Percentiles rank a stretch among this genome's conserved stretches.
Conservation (phyloP, 495 filamentous ascomycete genomes). For the Aspergillus avenaceus region DNA sequence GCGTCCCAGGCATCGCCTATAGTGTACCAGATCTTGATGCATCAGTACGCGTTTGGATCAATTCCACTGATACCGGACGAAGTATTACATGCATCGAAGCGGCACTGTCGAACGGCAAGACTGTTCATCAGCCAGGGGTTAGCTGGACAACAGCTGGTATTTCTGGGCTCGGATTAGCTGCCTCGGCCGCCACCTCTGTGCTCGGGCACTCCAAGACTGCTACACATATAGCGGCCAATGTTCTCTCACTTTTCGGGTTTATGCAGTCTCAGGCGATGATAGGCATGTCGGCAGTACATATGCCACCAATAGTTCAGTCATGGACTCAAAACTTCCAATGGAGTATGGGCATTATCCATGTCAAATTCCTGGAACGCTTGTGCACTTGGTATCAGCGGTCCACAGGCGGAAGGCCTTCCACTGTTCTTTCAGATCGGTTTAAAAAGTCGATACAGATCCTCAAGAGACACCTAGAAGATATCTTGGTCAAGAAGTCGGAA, state of each 20-base stretch:
- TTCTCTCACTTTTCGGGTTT: constrained; percentile 85
- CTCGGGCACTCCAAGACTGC: constrained; percentile 91
- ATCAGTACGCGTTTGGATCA: constrained; percentile 77
- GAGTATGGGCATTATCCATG: constrained; percentile 92
- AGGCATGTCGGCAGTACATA: constrained; percentile 73
- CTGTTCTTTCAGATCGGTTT: constrained; percentile 64
- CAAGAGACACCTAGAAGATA: constrained; percentile 14
- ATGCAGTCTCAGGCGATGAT: constrained; percentile 95
- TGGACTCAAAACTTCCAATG: constrained; percentile 99
- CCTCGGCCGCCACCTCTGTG: constrained; percentile 73
- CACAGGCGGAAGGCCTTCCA: constrained; percentile 82
- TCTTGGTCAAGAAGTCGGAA: constrained; percentile 42
- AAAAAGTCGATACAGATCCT: constrained; percentile 50
- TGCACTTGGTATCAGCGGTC: constrained; percentile 94
- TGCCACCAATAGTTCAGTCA: constrained; percentile 82
- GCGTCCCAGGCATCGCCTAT: constrained; percentile 65
- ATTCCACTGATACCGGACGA: constrained; percentile 50
- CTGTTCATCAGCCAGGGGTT: constrained; percentile 80
- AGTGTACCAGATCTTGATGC: constrained; percentile 91
- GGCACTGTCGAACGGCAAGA: constrained; percentile 83
- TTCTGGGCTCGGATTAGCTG: constrained; percentile 72
- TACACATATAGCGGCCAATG: constrained; percentile 87
- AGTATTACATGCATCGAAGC: constrained; percentile 85
- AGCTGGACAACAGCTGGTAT: constrained; percentile 89
- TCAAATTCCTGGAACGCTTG: constrained; percentile 79